These are phyloP conservation scores for Acanthamoeba triangularis DNA, from an alignment of 208 protist species.

Conservation along the genomic window DNA sequence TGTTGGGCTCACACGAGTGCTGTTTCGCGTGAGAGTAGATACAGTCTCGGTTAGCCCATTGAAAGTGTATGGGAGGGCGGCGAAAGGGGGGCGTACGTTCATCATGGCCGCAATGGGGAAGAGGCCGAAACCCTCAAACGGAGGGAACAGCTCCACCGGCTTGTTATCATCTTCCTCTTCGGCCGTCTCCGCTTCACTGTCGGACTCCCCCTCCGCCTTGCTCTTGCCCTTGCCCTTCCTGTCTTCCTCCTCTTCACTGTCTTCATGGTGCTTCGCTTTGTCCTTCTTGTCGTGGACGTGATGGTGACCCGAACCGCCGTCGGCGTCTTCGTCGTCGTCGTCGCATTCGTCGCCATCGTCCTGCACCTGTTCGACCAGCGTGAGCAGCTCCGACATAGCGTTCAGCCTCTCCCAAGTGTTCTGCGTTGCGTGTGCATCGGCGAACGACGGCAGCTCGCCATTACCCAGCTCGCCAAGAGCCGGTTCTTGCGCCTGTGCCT, in stretches of 20 bases:
- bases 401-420: neutral
- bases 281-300: neutral
- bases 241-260: neutral
- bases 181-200: neutral
- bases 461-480: neutral
- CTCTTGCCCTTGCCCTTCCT: slow-evolving; percentile 10
- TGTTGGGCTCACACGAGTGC: slow-evolving; percentile 31
- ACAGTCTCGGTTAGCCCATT: neutral
- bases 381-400: neutral
- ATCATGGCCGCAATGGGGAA: slow-evolving; percentile 43
- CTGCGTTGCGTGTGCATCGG: neutral
- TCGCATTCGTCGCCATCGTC: neutral
- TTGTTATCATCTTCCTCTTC: neutral
- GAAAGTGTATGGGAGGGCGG: neutral
- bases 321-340: neutral
- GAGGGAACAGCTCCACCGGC: neutral
- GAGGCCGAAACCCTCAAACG: neutral
- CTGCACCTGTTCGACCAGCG: neutral
- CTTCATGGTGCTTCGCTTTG: slow-evolving; percentile 1
- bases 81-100: neutral
- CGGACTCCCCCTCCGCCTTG: neutral
- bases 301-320: neutral
- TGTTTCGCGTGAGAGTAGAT: neutral
- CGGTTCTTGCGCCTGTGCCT: neutral
- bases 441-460: neutral